These are phyloP conservation scores for Cystobasidiopsis lactophilus DNA, from an alignment of 768 basidiomycete species.

Conservation along the genomic window DNA sequence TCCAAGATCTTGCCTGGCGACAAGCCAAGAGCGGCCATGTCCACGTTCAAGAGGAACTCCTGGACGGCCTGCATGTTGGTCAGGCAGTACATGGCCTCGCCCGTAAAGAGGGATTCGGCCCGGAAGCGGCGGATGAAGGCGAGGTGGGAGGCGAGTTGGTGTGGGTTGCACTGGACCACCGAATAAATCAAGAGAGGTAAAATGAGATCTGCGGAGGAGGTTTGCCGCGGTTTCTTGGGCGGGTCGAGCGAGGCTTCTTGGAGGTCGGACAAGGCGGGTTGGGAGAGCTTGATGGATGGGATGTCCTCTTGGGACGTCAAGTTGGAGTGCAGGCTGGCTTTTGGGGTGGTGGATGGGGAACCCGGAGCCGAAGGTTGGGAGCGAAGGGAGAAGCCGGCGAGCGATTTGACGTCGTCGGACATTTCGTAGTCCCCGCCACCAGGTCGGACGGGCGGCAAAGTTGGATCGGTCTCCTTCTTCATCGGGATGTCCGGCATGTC, in stretches of 20 bases:
- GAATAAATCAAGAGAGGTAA: conserved; percentile 83
- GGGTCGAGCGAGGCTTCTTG: neutral
- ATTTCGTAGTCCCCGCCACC: conserved; percentile 3
- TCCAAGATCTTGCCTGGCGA: conserved; percentile 27
- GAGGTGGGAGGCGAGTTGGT: conserved; percentile 49
- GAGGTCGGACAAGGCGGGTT: neutral
- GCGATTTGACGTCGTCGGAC: conserved; percentile 17
- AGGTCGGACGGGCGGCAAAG: neutral
- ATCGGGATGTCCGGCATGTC: conserved; percentile 17
- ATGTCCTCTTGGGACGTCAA: neutral
- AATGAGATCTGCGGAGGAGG: conserved; percentile 63
- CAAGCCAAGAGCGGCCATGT: conserved; percentile 44
- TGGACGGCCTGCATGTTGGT: conserved; percentile 88
- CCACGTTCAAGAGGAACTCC: conserved; percentile 87
- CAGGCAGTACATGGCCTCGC: conserved; percentile 77
- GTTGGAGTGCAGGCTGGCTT: too few species aligned
- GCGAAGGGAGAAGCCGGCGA: conserved; percentile 1
- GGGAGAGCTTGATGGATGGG: conserved; percentile 15
- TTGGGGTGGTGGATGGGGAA: too few species aligned
- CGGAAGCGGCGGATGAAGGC: conserved; percentile 34
- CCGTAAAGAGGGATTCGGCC: conserved; percentile 35
- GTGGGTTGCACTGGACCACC: conserved; percentile 78
- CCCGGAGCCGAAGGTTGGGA: too few species aligned
- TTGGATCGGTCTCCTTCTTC: conserved; percentile 11
- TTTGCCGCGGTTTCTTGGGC: conserved; percentile 1